Percentiles rank a stretch among this genome's conserved stretches.
Conservation (phyloP, 352 stramenopile species). For the Nothophytophthora sp. region DNA sequence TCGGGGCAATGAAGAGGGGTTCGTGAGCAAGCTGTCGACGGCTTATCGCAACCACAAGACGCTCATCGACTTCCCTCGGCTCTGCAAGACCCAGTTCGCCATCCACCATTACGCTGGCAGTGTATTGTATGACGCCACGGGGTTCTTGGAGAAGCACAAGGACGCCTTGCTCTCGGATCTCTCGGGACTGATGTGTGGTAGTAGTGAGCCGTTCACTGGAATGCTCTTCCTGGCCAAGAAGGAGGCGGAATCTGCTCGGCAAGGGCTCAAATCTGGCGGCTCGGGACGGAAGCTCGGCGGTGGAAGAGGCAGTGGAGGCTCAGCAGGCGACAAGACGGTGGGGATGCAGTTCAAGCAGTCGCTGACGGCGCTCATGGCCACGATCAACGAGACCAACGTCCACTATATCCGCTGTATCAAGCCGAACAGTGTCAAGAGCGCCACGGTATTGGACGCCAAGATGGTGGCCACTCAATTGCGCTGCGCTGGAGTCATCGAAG, state of each 20-base stretch:
- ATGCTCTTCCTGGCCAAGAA: conserved; percentile 58
- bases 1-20: conserved; percentile 66
- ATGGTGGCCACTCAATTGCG: conserved; percentile 84
- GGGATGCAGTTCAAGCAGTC: conserved; percentile 84
- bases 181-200: conserved; percentile 68
- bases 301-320: conserved; percentile 4
- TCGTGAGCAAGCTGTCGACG: conserved; percentile 60
- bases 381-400: conserved; percentile 72
- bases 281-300: conserved; percentile 26
- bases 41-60: conserved; percentile 53
- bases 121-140: conserved; percentile 90
- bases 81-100: conserved; percentile 85
- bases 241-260: conserved; percentile 24
- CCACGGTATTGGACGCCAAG: conserved; percentile 52
- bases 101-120: conserved; percentile 94
- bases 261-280: conserved; percentile 26
- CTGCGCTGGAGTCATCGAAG: conserved; percentile 82
- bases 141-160: conserved; percentile 96
- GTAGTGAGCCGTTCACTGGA: conserved; percentile 46
- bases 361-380: conserved; percentile 68
- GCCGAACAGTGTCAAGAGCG: conserved; percentile 75
- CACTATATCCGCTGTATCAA: conserved; percentile 90
- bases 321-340: conserved; percentile 48
- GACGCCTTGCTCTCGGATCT: conserved; percentile 93
- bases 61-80: conserved; percentile 70